Evolutionary conservation across 169 alveolate genomes (phyloP), one percentile per base, ranked within the genome.

Genomic region (Amoebophrya sp.): DNA sequence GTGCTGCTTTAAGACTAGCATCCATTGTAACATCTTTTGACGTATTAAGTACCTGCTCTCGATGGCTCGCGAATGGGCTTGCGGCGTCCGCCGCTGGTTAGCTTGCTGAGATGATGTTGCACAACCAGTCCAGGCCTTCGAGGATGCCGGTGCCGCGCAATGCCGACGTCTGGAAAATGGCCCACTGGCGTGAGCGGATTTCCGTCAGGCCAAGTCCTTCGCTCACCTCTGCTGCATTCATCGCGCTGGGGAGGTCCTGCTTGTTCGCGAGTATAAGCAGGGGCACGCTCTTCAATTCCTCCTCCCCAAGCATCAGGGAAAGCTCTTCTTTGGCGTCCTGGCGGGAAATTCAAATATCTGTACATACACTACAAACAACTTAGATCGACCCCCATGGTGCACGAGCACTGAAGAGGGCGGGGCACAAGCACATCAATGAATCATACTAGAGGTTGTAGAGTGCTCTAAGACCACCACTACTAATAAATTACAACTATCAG

Each of bases 71-170:
- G n/a, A n/a, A n/a, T n/a, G n/a, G n/a, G n/a, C n/a, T n/a, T n/a
- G n/a, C n/a, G n/a, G n/a, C n/a, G n/a, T n/a, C n/a, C n/a, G n/a
- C n/a, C n/a, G n/a, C n/a, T n/a, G n/a, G n/a, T n/a, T n/a, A 42
- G 20, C 20, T 42, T 42, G 48, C 48, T 4, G 48, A 42, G 4
- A 58, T 58, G 78, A 58, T 29, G 34, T 58, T 58, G 78, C 26
- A 16, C 26, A 58, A 94, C 99, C 99, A 98, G 93, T 97, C 99
- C 43, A 97, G 93, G 31, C 99, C 99, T 88, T 97, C 98, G 69
- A 95, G 92, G 45, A 97, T 94, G 7, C 99, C 99, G 43, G 95
- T 97, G 58, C 99, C 98, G 90, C 97, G 96, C 18, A 96, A 94
- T 29, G 99, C 99, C 91, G 98, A 96, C 40, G 99, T 95, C 39